phyloP scores from a whole-genome alignment of 139 green algal genomes.

The Chloropicon primus region DNA sequence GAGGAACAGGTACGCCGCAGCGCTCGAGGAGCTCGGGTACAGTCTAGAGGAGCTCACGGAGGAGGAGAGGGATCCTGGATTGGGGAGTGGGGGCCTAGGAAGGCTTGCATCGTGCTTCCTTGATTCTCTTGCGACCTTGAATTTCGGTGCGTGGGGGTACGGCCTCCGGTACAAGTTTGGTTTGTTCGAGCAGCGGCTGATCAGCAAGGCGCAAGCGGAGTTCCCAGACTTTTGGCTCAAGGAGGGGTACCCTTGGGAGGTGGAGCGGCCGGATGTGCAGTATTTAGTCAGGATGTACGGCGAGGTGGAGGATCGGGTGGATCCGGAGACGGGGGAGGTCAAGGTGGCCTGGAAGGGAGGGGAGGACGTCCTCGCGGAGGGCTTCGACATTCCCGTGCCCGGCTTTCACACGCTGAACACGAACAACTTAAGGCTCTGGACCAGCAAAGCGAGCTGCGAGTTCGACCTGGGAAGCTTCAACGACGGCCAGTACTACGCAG shows the following conservation, averaged over 20 bases:
- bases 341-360: not conserved
- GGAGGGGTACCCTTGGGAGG: conserved; percentile 83
- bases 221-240: conserved; percentile 90
- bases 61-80: conserved; percentile 68
- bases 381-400: conserved; percentile 86
- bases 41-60: conserved; percentile 24
- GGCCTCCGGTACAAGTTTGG: conserved; percentile 98
- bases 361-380: not conserved
- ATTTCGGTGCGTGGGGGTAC: conserved; percentile 94
- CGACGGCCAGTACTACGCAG: conserved; percentile 31
- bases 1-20: conserved; percentile 3
- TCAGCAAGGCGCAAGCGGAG: conserved; percentile 13
- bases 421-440: conserved; percentile 95
- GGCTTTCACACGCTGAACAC: conserved; percentile 79
- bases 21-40: conserved; percentile 21
- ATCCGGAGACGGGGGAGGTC: not conserved
- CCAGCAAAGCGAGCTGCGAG: conserved; percentile 65
- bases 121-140: conserved; percentile 90
- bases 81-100: conserved; percentile 97
- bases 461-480: conserved; percentile 86
- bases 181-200: conserved; percentile 86
- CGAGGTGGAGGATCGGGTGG: conserved; percentile 17
- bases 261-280: conserved; percentile 37
- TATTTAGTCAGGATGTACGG: conserved; percentile 72
- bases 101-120: conserved; percentile 96